These are phyloP conservation scores for Huntiella bhutanensis DNA, from an alignment of 2,329 filamentous ascomycete genomes.

Conservation along the genomic window DNA sequence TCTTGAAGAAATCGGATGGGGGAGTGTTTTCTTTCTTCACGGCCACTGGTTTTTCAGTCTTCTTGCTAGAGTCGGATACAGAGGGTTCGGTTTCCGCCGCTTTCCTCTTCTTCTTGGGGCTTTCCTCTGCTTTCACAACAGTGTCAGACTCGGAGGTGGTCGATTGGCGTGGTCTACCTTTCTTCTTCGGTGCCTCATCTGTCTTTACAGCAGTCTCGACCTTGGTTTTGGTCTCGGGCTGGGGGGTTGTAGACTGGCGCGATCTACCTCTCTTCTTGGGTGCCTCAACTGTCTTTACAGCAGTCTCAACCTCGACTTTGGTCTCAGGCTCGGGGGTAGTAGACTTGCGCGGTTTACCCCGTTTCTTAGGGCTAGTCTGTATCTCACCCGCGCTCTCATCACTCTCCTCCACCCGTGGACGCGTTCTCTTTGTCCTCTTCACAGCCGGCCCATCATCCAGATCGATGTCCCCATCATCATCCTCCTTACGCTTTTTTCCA, in stretches of 20 bases:
- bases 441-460: constrained; percentile 10
- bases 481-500: constrained; percentile 18
- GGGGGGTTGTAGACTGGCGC: not conserved
- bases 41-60: constrained; percentile 4
- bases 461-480: constrained; percentile 14
- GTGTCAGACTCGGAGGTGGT: not conserved
- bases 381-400: not conserved
- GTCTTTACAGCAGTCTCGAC: constrained; percentile 37
- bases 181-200: constrained; percentile 34
- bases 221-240: constrained; percentile 14
- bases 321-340: constrained; percentile 12
- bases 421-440: constrained; percentile 3
- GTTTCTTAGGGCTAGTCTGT: too few relatives aligned
- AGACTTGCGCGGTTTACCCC: not conserved
- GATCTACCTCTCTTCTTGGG: constrained; percentile 29
- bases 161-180: constrained; percentile 16
- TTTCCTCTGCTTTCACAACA: too few relatives aligned
- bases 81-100: not conserved
- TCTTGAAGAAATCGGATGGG: constrained; percentile 14
- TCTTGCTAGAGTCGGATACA: not conserved
- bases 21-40: constrained; percentile 6
- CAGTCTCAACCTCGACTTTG: constrained; percentile 24
- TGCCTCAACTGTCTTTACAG: constrained; percentile 37
- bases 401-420: constrained; percentile 6
- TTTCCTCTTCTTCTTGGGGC: too few relatives aligned